Evolutionary conservation across 495 filamentous ascomycete species (phyloP), one percentile per base, ranked within the genome.

Genomic region (Evernia prunastri): DNA sequence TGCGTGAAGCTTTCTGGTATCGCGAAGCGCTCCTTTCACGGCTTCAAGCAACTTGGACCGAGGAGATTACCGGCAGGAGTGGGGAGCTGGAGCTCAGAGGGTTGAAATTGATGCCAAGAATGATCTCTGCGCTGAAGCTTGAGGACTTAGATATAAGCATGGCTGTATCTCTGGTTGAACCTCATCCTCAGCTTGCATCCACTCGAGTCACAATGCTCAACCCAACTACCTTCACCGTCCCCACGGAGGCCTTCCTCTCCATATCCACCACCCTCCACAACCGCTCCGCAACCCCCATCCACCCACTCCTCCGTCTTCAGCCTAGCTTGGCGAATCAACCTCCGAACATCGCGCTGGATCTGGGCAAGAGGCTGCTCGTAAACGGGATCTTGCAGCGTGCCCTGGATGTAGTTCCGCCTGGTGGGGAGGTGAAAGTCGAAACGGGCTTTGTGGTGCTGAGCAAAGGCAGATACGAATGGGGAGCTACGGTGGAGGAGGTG

Each of bases 1-100:
- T 81, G 49, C 82, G 92, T 45, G 91, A 96, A 76, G 86, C 87
- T 3, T 96, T 96, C 74, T 96, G 92, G 92, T 96, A 91, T 76
- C 83, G 92, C 10, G 89, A 95, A 70, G 88, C 87, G 70, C 80
- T 97, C 3, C 80, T 97, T 13, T 88, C 89, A 64, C 78, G 80
- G 27, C 72, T 96, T 4, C 76, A 76, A 7, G 92, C 86, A 4
- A 80, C 77, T 3, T 97, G 92, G 92, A 82, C 78, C 39, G 87
- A 90, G 33, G 66, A 80, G 27, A 75, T 79, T 1, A 82, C 82
- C 0, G 73, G 77, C 1, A 79, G 90, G 47, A 75, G 78, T 47
- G 92, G 92, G 7, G 80, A 79, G 1, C 82, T 96, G 60, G 90
- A 96, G 66, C 76, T 96, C 1, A 84, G 92, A 29, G 78, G 79